Evolutionary conservation across 1,284 basidiomycete species (phyloP), one percentile per base, ranked within the genome.

Genomic region (Pterulicium gracile): DNA sequence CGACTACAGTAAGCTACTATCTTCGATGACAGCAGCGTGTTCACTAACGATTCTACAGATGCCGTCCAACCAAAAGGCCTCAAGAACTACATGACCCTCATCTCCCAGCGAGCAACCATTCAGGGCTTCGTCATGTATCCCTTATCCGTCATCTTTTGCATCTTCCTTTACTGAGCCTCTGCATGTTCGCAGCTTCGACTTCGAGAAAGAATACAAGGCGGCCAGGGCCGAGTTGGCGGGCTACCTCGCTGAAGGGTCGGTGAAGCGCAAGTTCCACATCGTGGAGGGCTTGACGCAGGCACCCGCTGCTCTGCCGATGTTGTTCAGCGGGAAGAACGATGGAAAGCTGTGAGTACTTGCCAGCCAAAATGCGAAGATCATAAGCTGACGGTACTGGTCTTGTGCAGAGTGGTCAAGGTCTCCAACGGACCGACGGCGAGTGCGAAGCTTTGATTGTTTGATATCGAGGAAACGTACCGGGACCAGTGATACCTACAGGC

Each of bases 81-180:
- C 12, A 65, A 71, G 47, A 69, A 70, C 36, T 87, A 87, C 55
- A 53, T 69, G 24, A 74, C 70, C 51, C 67, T 95, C 47, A 90
- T 95, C 56, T 61, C 75, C 0, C 81, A 85, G 62, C 75, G 88
- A 39, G 88, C 83, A 14, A 81, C 69, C 36, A 76, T 94, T 2
- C 68, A 88, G 61, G 92, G 91, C 4, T 95, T 95, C 65, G 74
- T 94, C 55, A 75, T 90, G 80, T 85, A 58, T 42, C 77, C 56
- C 13, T 12, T 41, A 12, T 5, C 24, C n/a, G 17, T 49, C 21
- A 15, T 15, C 24, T 46, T 14, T 39, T 44, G 40, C 22, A 3
- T 10, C n/a, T n/a, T n/a, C 7, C 34, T 15, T 15, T 47, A 44
- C 47, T 21, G 14, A 42, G 34, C 43, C 42, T 34, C 3, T 24